phyloP scores from a whole-genome alignment of 2,329 filamentous ascomycete species.

The Ophiocordyceps unilateralis region DNA sequence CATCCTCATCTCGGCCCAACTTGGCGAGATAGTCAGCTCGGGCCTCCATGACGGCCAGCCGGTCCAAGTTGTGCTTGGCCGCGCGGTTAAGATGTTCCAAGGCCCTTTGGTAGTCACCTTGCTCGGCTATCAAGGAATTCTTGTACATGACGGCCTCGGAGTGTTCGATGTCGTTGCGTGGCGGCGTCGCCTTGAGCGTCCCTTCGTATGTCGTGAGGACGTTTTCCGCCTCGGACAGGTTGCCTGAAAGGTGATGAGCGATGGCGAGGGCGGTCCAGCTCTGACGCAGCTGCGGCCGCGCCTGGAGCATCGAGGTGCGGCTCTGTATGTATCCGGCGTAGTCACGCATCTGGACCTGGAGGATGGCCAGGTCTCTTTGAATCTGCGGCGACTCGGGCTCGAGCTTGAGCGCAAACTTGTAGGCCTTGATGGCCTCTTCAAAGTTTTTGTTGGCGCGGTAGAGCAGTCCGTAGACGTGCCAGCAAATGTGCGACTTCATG shows the following conservation, averaged over 20 bases:
- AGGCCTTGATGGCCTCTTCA: conserved; percentile 97
- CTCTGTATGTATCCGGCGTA: conserved; percentile 88
- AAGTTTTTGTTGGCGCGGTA: conserved; percentile 95
- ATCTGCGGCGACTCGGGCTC: conserved; percentile 94
- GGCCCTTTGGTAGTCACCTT: conserved; percentile 65
- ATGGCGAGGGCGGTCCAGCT: conserved; percentile 98
- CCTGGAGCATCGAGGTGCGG: conserved; percentile 71
- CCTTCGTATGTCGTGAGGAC: conserved; percentile 86
- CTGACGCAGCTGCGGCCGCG: conserved; percentile 63
- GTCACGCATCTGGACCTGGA: conserved; percentile 94
- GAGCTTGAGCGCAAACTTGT: conserved; percentile 83
- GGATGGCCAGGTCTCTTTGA: conserved; percentile 76
- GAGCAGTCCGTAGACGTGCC: conserved; percentile 94
- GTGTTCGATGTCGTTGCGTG: conserved; percentile 71
- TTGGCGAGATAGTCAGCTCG: conserved; percentile 70
- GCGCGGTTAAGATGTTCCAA: conserved; percentile 70
- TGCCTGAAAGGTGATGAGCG: conserved; percentile 78
- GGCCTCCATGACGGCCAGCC: conserved; percentile 69
- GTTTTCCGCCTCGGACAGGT: conserved; percentile 73
- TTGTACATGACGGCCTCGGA: conserved; percentile 92
- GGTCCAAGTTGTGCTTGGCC: conserved; percentile 65
- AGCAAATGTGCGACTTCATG: conserved; percentile 99
- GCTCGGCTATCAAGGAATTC: conserved; percentile 83
- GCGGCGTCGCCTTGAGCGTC: conserved; percentile 67
- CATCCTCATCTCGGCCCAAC: conserved; percentile 62